phyloP scores from a whole-genome alignment of 2,329 filamentous ascomycete species.

The Stagonosporopsis rhizophila region DNA sequence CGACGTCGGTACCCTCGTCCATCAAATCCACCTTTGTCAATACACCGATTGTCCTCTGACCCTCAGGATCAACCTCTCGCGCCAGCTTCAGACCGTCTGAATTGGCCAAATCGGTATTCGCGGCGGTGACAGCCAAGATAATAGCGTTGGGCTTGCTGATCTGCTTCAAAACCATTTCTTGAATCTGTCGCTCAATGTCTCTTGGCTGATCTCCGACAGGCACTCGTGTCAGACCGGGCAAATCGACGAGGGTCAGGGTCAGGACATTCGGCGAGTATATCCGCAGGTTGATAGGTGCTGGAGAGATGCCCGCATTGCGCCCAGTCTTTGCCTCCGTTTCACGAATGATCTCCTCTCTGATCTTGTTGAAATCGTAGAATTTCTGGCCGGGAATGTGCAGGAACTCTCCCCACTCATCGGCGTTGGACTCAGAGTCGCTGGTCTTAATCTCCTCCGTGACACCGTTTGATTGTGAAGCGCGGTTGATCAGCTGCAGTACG shows the following conservation, averaged over 20 bases:
- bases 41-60: constrained; percentile 97
- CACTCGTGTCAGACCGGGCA: constrained; percentile 95
- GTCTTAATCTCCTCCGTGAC: constrained; percentile 67
- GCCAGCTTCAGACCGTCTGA: constrained; percentile 97
- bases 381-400: constrained; percentile 97
- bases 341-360: constrained; percentile 94
- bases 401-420: constrained; percentile 98
- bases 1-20: constrained; percentile 97
- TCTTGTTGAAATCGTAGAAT: constrained; percentile 98
- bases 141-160: constrained; percentile 99
- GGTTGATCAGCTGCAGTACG: constrained; percentile 97
- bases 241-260: constrained; percentile 93
- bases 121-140: constrained; percentile 92
- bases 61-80: constrained; percentile 94
- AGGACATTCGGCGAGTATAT: constrained; percentile 99
- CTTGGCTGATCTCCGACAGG: constrained; percentile 95
- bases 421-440: constrained; percentile 86
- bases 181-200: constrained; percentile 96
- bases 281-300: constrained; percentile 94
- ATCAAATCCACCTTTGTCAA: constrained; percentile 98
- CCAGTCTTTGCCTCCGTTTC: constrained; percentile 98
- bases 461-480: constrained; percentile 72
- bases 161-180: constrained; percentile 98
- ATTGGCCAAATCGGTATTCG: constrained; percentile 98
- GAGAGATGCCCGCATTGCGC: constrained; percentile 94